Evolutionary conservation across 2,329 filamentous ascomycete genomes (phyloP).

Genomic region (Xylaria sp.): DNA sequence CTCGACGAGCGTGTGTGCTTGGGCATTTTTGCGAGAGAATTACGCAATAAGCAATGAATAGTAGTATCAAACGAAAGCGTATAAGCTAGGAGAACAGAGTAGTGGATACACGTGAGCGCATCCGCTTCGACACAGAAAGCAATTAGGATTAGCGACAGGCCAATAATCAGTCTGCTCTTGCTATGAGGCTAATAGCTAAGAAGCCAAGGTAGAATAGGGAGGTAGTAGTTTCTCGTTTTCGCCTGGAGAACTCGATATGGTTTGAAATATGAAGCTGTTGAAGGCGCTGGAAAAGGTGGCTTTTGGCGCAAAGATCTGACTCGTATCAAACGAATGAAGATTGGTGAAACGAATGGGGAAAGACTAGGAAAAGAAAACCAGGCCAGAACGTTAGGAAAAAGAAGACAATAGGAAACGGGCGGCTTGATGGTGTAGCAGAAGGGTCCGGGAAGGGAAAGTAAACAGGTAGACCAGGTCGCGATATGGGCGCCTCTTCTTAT

Average conservation of each 20-base stretch:
- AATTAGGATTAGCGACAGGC: slow-evolving; percentile 47
- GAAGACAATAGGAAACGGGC: slow-evolving; percentile 49
- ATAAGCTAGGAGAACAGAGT: slow-evolving; percentile 34
- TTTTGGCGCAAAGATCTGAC: slow-evolving; percentile 37
- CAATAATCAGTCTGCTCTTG: slow-evolving; percentile 35
- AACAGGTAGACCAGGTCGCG: slow-evolving; percentile 50
- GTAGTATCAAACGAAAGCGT: slow-evolving; percentile 35
- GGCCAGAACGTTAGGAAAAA: slow-evolving; percentile 45
- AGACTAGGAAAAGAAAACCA: slow-evolving; percentile 40
- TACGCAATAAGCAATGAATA: neutral
- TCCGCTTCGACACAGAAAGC: slow-evolving; percentile 37
- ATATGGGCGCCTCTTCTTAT: slow-evolving; percentile 52
- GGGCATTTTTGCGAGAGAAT: slow-evolving; percentile 55
- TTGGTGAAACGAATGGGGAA: slow-evolving; percentile 50
- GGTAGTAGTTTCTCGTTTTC: slow-evolving; percentile 25
- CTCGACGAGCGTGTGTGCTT: slow-evolving; percentile 58
- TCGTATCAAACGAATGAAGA: slow-evolving; percentile 59
- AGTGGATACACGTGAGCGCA: slow-evolving; percentile 34
- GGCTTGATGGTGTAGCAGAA: slow-evolving; percentile 49
- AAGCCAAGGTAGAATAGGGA: slow-evolving; percentile 18
- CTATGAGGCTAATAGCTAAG: slow-evolving; percentile 25
- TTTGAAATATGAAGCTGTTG: slow-evolving; percentile 28
- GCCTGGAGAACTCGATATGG: slow-evolving; percentile 30
- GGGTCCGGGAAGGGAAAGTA: slow-evolving; percentile 48
- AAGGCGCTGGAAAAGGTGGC: slow-evolving; percentile 19